Percentiles rank a stretch among this genome's conserved stretches.
Conservation (phyloP, 2,329 filamentous ascomycete species). For the Stachybotrys elegans region DNA sequence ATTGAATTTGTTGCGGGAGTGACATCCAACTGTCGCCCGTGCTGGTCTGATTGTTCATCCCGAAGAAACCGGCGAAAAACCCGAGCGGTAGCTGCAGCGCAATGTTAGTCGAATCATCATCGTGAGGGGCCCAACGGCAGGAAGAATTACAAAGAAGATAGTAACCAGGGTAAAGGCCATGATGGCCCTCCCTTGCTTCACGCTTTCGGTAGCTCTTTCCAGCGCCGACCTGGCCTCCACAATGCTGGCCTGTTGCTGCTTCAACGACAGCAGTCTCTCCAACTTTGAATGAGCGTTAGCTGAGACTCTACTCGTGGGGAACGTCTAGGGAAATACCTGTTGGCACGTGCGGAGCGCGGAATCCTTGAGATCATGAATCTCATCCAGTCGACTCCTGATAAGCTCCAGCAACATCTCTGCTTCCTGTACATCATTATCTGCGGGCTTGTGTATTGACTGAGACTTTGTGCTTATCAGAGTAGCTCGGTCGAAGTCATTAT, state of each 20-base stretch:
- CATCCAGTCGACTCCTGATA: neutral
- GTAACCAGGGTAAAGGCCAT: constrained; percentile 43
- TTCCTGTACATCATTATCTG: neutral
- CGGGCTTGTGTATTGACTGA: neutral
- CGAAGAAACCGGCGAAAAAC: constrained; percentile 32
- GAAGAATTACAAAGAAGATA: constrained; percentile 34
- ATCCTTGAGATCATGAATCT: constrained; percentile 2
- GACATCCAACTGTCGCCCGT: neutral
- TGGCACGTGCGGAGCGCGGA: neutral
- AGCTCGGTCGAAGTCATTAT: neutral
- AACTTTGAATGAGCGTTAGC: too few relatives aligned
- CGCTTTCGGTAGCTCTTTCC: constrained; percentile 31
- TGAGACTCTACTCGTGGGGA: neutral
- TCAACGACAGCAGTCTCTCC: constrained; percentile 19
- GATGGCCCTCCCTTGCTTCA: constrained; percentile 36
- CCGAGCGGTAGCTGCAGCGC: constrained; percentile 25
- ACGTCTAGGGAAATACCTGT: neutral
- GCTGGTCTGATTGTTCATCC: constrained; percentile 27
- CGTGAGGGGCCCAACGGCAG: neutral
- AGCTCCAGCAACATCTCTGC: neutral
- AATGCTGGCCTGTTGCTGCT: constrained; percentile 41
- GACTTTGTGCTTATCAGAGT: too few relatives aligned
- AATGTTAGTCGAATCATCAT: neutral
- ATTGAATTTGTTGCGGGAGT: neutral
- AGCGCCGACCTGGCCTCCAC: constrained; percentile 37